Conservation (phyloP, 2,329 filamentous ascomycete species). For the Coniella vitis region DNA sequence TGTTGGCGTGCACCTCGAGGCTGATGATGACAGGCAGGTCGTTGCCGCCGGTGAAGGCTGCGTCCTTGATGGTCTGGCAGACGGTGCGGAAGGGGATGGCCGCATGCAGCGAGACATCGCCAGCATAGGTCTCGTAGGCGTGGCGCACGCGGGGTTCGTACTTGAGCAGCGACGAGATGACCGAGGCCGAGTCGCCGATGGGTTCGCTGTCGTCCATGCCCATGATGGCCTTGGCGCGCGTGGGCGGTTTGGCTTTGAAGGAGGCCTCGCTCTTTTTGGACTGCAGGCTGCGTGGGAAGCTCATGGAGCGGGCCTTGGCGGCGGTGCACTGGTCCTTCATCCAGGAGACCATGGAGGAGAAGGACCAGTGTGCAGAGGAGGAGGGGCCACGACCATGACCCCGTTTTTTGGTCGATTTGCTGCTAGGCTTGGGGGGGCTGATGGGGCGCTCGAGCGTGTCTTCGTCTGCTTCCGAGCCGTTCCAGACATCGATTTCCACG, state of each 20-base stretch:
- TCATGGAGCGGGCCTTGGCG: neutral
- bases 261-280: slow-evolving; percentile 17
- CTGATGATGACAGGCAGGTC: slow-evolving; percentile 84
- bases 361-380: slow-evolving; percentile 8
- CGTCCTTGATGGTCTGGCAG: slow-evolving; percentile 70
- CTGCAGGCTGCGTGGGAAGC: neutral
- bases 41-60: slow-evolving; percentile 63
- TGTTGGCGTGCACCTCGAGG: slow-evolving; percentile 79
- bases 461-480: slow-evolving; percentile 46
- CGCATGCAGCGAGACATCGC: slow-evolving; percentile 69
- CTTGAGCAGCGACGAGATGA: slow-evolving; percentile 21
- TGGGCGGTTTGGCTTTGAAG: slow-evolving; percentile 4
- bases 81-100: slow-evolving; percentile 82
- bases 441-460: slow-evolving; percentile 26
- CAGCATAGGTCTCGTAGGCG: slow-evolving; percentile 28
- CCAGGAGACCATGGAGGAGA: slow-evolving; percentile 12
- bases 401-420: slow-evolving; percentile 19
- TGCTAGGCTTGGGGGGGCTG: slow-evolving; percentile 25
- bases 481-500: slow-evolving; percentile 94
- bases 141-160: slow-evolving; percentile 77
- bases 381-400: slow-evolving; percentile 1
- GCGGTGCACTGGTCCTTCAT: slow-evolving; percentile 17
- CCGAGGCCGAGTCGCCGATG: slow-evolving; percentile 3
- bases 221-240: slow-evolving; percentile 11
- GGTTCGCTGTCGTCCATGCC: no score